Evolutionary conservation across 495 filamentous ascomycete genomes (phyloP).

Genomic region (Usnea hakonensis): DNA sequence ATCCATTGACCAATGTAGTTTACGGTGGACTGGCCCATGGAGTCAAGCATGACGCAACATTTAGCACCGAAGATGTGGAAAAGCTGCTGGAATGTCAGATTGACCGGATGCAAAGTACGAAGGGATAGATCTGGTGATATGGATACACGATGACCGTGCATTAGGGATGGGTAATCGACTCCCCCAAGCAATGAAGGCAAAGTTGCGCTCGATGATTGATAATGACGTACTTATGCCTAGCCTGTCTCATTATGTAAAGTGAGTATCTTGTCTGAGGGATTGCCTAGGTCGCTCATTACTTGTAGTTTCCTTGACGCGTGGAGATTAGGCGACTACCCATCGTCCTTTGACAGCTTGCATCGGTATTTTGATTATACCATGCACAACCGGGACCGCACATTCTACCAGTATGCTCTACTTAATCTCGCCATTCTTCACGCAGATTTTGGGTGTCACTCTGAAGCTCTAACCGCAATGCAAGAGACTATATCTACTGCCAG

Average conservation of each 20-base stretch:
- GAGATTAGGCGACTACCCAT: conserved; percentile 83
- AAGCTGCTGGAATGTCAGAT: conserved; percentile 81
- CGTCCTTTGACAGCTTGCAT: conserved; percentile 84
- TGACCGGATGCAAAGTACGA: conserved; percentile 72
- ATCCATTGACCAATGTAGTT: conserved; percentile 47
- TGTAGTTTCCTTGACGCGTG: conserved; percentile 77
- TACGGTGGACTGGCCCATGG: conserved; percentile 55
- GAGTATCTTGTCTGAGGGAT: conserved; percentile 12
- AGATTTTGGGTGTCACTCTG: conserved; percentile 85
- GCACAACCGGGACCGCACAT: conserved; percentile 74
- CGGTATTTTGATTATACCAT: conserved; percentile 97
- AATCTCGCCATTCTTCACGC: conserved; percentile 89
- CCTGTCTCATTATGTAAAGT: conserved; percentile 71
- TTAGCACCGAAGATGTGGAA: conserved; percentile 80
- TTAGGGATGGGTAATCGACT: conserved; percentile 60
- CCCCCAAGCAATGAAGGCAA: conserved; percentile 56
- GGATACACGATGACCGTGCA: conserved; percentile 26
- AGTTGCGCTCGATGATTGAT: conserved; percentile 59
- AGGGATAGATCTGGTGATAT: not conserved
- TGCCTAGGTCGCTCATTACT: conserved; percentile 4
- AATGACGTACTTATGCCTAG: conserved; percentile 60
- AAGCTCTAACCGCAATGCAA: conserved; percentile 87
- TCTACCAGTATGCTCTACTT: conserved; percentile 94
- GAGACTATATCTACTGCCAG: conserved; percentile 86
- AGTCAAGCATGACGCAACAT: conserved; percentile 32